Percentiles rank a stretch among this genome's conserved stretches.
Conservation (phyloP, 2,329 filamentous ascomycete species). For the Raffaelea ambrosiae region DNA sequence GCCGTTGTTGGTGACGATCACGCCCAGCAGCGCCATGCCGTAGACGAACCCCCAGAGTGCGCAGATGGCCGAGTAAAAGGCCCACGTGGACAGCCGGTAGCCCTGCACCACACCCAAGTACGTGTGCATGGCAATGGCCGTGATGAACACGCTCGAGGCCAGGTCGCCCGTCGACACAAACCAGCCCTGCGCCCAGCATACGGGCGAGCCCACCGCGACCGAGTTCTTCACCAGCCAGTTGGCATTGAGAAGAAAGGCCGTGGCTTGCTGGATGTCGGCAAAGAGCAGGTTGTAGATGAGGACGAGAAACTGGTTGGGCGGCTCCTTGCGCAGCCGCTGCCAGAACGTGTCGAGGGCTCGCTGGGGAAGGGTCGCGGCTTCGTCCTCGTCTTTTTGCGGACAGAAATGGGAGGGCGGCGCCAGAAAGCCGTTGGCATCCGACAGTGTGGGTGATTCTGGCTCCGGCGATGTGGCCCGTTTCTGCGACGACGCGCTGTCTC, state of each 20-base stretch:
- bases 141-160: constrained; percentile 58
- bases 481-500: no score
- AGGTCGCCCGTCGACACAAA: constrained; percentile 60
- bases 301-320: constrained; percentile 58
- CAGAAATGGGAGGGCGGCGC: constrained; percentile 17
- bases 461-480: constrained; percentile 9
- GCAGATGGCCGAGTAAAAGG: constrained; percentile 40
- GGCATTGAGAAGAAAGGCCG: constrained; percentile 55
- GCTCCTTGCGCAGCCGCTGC: constrained; percentile 20
- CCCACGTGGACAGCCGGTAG: constrained; percentile 39
- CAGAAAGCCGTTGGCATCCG: constrained; percentile 24
- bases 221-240: constrained; percentile 46
- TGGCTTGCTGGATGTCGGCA: constrained; percentile 58
- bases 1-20: constrained; percentile 34
- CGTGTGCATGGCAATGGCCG: constrained; percentile 57
- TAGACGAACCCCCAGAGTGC: constrained; percentile 52
- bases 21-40: constrained; percentile 43
- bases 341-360: constrained; percentile 10
- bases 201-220: constrained; percentile 42
- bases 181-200: constrained; percentile 59
- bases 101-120: constrained; percentile 53
- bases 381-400: constrained; percentile 11
- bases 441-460: constrained; percentile 23
- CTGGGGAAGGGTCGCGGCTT: background rate
- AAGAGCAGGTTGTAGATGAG: constrained; percentile 62